These are phyloP conservation scores for Lomentospora prolificans DNA, from an alignment of 2,329 filamentous ascomycete species.

Conservation along the genomic window DNA sequence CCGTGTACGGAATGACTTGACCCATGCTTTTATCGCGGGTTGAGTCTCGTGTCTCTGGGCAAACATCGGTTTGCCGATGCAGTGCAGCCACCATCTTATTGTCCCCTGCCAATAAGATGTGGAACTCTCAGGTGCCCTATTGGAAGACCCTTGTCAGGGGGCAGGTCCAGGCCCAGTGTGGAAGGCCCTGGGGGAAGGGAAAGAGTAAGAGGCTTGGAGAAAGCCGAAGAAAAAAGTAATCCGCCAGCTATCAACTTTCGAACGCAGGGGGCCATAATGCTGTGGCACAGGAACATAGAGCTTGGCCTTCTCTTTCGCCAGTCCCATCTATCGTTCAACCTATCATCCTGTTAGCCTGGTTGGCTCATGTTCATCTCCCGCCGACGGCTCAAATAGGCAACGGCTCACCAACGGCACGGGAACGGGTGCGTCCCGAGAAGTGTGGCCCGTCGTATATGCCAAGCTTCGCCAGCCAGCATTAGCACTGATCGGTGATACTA, in stretches of 20 bases:
- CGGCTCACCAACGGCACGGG: constrained; percentile 1
- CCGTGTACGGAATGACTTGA: background rate
- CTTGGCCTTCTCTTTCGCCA: too few relatives aligned
- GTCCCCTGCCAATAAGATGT: background rate
- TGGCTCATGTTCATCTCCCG: background rate
- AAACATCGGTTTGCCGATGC: background rate
- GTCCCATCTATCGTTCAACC: background rate
- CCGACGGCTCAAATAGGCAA: background rate
- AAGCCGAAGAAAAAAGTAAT: too few relatives aligned
- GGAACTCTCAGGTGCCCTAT: background rate
- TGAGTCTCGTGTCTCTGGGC: background rate
- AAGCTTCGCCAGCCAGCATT: background rate
- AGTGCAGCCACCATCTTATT: background rate
- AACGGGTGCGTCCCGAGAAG: background rate
- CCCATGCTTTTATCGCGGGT: background rate
- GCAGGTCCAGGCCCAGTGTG: too few relatives aligned
- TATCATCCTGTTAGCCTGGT: background rate
- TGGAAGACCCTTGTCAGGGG: background rate
- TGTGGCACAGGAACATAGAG: background rate
- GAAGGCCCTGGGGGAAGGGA: too few relatives aligned
- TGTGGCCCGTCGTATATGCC: background rate
- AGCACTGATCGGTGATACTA: background rate
- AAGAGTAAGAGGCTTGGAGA: background rate
- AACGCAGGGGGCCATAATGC: constrained; percentile 2
- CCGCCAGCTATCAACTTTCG: too few relatives aligned